Conservation (phyloP, 1,284 basidiomycete genomes). For the Inonotus obliquus region DNA sequence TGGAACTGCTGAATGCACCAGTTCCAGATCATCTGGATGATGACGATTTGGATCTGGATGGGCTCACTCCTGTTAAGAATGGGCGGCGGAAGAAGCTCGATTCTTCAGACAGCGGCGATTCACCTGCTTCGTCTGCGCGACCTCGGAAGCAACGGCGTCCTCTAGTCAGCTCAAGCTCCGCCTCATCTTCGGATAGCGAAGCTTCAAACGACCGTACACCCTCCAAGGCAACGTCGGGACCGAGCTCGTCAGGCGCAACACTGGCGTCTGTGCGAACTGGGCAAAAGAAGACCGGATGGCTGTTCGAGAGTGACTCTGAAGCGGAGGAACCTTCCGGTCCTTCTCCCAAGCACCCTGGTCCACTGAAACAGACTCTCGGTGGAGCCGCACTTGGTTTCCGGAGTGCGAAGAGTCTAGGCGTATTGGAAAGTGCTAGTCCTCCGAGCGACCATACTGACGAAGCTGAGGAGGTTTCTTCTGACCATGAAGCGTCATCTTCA, state of each 20-base stretch:
- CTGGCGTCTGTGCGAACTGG: background rate
- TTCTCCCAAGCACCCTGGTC: background rate
- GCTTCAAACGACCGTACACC: background rate
- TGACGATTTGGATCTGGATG: slow-evolving; percentile 49
- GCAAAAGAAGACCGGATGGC: slow-evolving; percentile 2
- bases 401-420: slow-evolving; percentile 7
- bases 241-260: background rate
- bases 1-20: slow-evolving; percentile 3
- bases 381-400: background rate
- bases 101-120: background rate
- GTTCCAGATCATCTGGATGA: slow-evolving; percentile 36
- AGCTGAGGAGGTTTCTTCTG: background rate
- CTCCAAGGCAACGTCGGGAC: background rate
- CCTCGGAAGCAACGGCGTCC: background rate
- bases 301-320: slow-evolving; percentile 3
- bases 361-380: background rate
- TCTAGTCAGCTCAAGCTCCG: background rate
- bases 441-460: background rate
- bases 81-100: background rate
- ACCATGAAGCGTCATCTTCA: no score
- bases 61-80: slow-evolving; percentile 19
- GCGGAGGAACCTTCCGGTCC: background rate
- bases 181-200: background rate
- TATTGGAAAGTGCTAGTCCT: background rate
- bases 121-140: background rate